These are phyloP conservation scores for Craterostigma plantagineum DNA, from an alignment of 257 asterid genomes.

Conservation along the genomic window DNA sequence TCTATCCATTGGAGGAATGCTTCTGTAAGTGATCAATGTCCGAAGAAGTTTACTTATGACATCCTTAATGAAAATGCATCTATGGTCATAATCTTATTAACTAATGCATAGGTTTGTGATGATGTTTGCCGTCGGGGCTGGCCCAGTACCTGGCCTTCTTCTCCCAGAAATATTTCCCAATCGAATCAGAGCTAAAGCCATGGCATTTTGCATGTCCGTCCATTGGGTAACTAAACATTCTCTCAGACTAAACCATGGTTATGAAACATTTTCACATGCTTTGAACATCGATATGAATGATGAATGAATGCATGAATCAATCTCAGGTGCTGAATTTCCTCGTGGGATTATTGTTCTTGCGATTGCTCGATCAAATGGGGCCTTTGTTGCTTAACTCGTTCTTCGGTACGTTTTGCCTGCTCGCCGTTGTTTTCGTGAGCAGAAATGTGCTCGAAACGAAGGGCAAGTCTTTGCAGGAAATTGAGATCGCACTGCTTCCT, in stretches of 20 bases:
- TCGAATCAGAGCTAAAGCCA: slow-evolving; percentile 78
- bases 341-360: slow-evolving; percentile 78
- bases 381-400: slow-evolving; percentile 50
- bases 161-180: slow-evolving; percentile 67
- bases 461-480: slow-evolving; percentile 88
- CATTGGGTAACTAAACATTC: slow-evolving; percentile 89
- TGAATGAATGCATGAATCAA: too few relatives aligned
- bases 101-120: slow-evolving; percentile 86
- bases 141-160: slow-evolving; percentile 81
- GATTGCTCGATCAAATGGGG: slow-evolving; percentile 60
- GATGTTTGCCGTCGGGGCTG: slow-evolving; percentile 83
- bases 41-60: too few relatives aligned
- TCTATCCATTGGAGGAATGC: slow-evolving; percentile 59
- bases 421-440: slow-evolving; percentile 62
- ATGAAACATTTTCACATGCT: too few relatives aligned
- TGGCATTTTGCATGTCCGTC: slow-evolving; percentile 88
- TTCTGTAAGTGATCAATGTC: too few relatives aligned
- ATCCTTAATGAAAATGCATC: too few relatives aligned
- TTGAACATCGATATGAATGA: too few relatives aligned
- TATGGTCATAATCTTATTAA: too few relatives aligned
- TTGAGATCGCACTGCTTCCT: slow-evolving; percentile 80
- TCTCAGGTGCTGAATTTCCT: slow-evolving; percentile 63
- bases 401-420: slow-evolving; percentile 50
- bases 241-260: too few relatives aligned
- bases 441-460: slow-evolving; percentile 79